These are phyloP conservation scores for Cladosporium cucumerinum DNA, from an alignment of 2,329 filamentous ascomycete genomes.

Conservation along the genomic window DNA sequence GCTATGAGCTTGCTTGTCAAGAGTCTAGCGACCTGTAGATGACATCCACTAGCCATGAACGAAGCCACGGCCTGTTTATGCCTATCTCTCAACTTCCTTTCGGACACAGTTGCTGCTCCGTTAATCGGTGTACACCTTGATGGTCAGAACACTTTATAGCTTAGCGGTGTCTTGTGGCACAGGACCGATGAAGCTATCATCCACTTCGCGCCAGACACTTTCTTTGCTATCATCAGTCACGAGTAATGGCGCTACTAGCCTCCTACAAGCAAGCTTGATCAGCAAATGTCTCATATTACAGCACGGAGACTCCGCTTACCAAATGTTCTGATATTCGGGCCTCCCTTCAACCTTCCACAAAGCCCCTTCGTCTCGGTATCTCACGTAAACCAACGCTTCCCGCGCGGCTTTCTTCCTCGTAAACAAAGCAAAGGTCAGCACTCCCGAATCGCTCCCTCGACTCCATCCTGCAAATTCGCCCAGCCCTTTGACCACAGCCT, in stretches of 20 bases:
- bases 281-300: neutral
- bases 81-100: neutral
- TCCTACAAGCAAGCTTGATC: neutral
- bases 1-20: neutral
- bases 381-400: slow-evolving; percentile 27
- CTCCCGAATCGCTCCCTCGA: slow-evolving; percentile 21
- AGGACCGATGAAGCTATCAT: slow-evolving; percentile 29
- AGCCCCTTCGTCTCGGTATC: slow-evolving; percentile 23
- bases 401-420: slow-evolving; percentile 26
- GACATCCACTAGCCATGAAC: neutral
- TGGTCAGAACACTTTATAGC: neutral
- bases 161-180: neutral
- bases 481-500: slow-evolving; percentile 15
- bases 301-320: slow-evolving; percentile 16
- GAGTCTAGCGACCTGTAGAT: neutral
- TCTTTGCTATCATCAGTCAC: slow-evolving; percentile 15
- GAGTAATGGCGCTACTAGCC: neutral
- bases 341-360: slow-evolving; percentile 21
- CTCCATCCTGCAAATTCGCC: slow-evolving; percentile 21
- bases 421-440: slow-evolving; percentile 28
- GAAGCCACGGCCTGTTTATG: neutral
- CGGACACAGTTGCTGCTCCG: neutral
- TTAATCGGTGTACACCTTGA: neutral
- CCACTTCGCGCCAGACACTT: slow-evolving; percentile 29
- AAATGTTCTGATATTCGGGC: slow-evolving; percentile 25